Evolutionary conservation across 306 rosid species (phyloP).

Genomic region (Cicer chorassanicum): DNA sequence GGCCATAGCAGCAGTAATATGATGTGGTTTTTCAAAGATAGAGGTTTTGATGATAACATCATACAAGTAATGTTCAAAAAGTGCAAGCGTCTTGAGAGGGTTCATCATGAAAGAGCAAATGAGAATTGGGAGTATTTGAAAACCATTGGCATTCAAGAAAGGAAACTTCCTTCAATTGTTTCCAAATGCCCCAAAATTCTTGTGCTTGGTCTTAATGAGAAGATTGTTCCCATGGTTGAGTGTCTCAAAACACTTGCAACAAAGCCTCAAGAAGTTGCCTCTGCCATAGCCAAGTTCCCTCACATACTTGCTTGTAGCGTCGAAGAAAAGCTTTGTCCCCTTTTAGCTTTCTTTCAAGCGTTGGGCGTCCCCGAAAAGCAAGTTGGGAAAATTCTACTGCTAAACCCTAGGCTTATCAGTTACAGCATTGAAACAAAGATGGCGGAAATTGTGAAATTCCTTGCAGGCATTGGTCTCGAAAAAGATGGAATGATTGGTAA

Average conservation of each 20-base stretch:
- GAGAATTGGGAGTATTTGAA: constrained; percentile 84
- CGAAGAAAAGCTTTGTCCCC: constrained; percentile 95
- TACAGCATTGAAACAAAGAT: constrained; percentile 84
- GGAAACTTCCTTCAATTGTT: constrained; percentile 81
- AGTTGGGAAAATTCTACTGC: constrained; percentile 77
- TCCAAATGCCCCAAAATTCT: constrained; percentile 91
- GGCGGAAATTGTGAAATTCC: constrained; percentile 68
- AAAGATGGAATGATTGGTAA: constrained; percentile 81
- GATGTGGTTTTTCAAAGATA: constrained; percentile 92
- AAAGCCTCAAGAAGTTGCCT: constrained; percentile 71
- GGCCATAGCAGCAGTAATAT: constrained; percentile 60
- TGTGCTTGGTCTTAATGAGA: constrained; percentile 72
- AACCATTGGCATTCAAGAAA: constrained; percentile 79
- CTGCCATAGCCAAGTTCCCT: constrained; percentile 85
- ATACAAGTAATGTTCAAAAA: constrained; percentile 69
- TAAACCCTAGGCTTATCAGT: constrained; percentile 91
- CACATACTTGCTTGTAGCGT: constrained; percentile 77
- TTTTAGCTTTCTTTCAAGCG: constrained; percentile 86
- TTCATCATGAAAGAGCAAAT: constrained; percentile 65
- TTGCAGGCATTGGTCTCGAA: constrained; percentile 71
- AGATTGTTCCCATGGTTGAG: constrained; percentile 80
- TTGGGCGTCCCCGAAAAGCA: constrained; percentile 81
- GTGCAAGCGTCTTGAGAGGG: constrained; percentile 75
- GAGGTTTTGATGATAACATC: constrained; percentile 82
- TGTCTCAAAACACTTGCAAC: constrained; percentile 77